phyloP scores from a whole-genome alignment of 495 filamentous ascomycete species.

The Cenococcum geophilum region DNA sequence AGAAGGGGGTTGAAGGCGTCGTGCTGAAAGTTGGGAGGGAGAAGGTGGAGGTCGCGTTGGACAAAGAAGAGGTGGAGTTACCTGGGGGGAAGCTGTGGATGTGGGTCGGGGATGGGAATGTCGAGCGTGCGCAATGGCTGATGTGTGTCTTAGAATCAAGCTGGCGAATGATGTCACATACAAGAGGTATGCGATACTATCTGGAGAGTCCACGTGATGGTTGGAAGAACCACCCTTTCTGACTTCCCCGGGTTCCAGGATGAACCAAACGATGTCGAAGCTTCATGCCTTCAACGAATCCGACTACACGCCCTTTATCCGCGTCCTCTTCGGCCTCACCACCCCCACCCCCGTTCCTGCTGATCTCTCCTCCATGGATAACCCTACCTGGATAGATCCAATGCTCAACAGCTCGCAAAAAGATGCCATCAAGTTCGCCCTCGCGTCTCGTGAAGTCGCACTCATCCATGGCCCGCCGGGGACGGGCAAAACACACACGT shows the following conservation, averaged over 20 bases:
- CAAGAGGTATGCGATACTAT: conserved; percentile 51
- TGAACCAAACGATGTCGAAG: conserved; percentile 82
- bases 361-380: conserved; percentile 38
- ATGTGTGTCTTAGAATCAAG: conserved; percentile 58
- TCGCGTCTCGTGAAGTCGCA: conserved; percentile 76
- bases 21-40: conserved; percentile 61
- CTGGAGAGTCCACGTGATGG: neutral
- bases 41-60: conserved; percentile 62
- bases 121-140: conserved; percentile 1
- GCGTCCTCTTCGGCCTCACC: conserved; percentile 74
- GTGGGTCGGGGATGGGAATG: conserved; percentile 35
- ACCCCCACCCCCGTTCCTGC: conserved; percentile 50
- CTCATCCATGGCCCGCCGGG: conserved; percentile 95
- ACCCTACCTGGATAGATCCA: conserved; percentile 67
- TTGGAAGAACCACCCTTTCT: neutral
- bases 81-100: conserved; percentile 57
- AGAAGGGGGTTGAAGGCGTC: conserved; percentile 69
- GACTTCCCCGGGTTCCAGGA: conserved; percentile 46
- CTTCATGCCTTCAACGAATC: conserved; percentile 64
- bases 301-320: conserved; percentile 68
- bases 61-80: conserved; percentile 60
- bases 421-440: conserved; percentile 81
- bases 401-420: conserved; percentile 85
- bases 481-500: conserved; percentile 94
- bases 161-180: conserved; percentile 93